Base-by-base conservation (phyloP, 768 basidiomycete genomes). In the Boletus fagicola region DNA sequence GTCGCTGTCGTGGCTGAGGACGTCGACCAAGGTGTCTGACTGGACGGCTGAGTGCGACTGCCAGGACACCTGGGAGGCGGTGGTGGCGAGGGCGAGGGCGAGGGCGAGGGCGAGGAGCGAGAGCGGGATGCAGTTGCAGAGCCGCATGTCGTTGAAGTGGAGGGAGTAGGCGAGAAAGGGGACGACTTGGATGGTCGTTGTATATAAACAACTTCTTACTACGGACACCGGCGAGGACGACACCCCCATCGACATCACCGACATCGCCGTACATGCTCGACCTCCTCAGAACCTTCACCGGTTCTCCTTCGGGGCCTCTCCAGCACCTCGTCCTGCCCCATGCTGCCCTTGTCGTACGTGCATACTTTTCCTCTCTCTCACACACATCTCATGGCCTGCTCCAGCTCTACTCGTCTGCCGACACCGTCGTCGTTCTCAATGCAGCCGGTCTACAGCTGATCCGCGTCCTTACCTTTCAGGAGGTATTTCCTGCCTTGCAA, bases 381-480 rank as follows among this genome's bases (percentile, higher is more conserved):
- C 24, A 24, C 53, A 10, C 53, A 13, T 26, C n/a, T 62, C 44
- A 61, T 40, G 10, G 4, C 42, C 33, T 16, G 24, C 42, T 50
- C 30, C 62, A 93, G 90, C 71, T 91, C 9, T 90, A 92, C 68
- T 77, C 87, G 6, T 88, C 87, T 18, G 84, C 83, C 38, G 84
- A 90, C 67, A 78, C 84, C 3, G 70, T 92, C 60, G 77, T 91
- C 54, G 75, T 92, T 44, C 81, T 90, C 64, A 77, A 92, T 77
- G 87, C 90, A n/a, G 79, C 75, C 54, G 79, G 76, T 16, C 82
- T 92, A 35, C 70, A 76, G 18, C 78, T 93, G 46, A 70, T 86
- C 56, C 85, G 87, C 57, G 82, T 88, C 46, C 82, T 94, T 24
- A 83, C 86, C 33, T 90, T 93, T 65, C 87, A 83, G 77, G 90